phyloP scores from a whole-genome alignment of 2,329 filamentous ascomycete species.

The Phoma herbarum region DNA sequence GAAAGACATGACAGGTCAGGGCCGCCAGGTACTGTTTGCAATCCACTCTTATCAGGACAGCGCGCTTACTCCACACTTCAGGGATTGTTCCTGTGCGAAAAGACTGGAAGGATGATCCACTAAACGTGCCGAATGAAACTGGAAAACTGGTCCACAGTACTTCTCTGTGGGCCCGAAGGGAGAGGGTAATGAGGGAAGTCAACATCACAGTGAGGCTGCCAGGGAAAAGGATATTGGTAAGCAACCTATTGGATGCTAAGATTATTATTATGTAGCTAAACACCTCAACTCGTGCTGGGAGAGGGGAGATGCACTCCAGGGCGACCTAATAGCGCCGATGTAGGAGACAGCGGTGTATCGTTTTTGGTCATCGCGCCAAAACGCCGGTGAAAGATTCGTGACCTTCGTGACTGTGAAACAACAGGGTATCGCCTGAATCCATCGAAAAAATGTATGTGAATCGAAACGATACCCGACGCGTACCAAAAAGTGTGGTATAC shows the following conservation, averaged over 20 bases:
- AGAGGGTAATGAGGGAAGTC: not conserved
- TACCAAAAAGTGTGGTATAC: conserved; percentile 11
- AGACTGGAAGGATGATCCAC: not conserved
- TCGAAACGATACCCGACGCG: conserved; percentile 9
- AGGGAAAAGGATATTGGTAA: not conserved
- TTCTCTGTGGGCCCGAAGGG: not conserved
- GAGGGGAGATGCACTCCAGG: conserved; percentile 21
- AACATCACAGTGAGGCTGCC: not conserved
- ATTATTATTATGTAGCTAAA: conserved; percentile 33
- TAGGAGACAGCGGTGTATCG: conserved; percentile 14
- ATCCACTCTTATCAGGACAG: no score
- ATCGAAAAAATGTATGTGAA: conserved; percentile 19
- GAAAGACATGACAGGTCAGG: no score
- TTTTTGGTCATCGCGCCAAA: conserved; percentile 13
- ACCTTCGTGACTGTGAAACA: conserved; percentile 15
- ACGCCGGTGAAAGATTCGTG: conserved; percentile 16
- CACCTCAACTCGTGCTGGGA: conserved; percentile 14
- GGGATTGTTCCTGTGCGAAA: no score
- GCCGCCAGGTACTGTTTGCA: no score
- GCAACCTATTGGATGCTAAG: conserved; percentile 8
- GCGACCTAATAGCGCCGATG: conserved; percentile 27
- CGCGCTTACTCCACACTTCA: no score
- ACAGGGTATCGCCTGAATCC: conserved; percentile 14
- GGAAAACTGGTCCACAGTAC: not conserved
- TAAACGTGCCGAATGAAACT: not conserved